Percentiles rank a stretch among this genome's conserved stretches.
Conservation (phyloP, 495 filamentous ascomycete genomes). For the Astrocystis sublimbata region DNA sequence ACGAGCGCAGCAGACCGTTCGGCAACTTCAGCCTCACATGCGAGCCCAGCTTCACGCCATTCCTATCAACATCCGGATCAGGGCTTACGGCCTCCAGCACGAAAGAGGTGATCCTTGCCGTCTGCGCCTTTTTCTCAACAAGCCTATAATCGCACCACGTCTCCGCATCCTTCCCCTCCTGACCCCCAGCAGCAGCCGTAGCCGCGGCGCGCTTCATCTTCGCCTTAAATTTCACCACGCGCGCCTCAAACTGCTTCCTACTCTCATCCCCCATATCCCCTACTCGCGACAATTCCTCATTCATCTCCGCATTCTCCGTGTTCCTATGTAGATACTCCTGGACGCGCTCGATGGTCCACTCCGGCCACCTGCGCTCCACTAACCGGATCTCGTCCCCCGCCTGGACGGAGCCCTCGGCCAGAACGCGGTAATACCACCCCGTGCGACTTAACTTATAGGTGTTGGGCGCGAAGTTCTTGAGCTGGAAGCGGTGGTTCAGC, state of each 20-base stretch:
- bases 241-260: slow-evolving; percentile 39
- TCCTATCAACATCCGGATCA: slow-evolving; percentile 21
- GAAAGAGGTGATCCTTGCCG: slow-evolving; percentile 42
- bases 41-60: slow-evolving; percentile 31
- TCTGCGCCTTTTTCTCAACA: slow-evolving; percentile 45
- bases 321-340: slow-evolving; percentile 57
- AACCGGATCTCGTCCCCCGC: slow-evolving; percentile 49
- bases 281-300: slow-evolving; percentile 48
- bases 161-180: slow-evolving; percentile 28
- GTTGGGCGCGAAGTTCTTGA: slow-evolving; percentile 54
- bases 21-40: slow-evolving; percentile 49
- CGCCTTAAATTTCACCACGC: slow-evolving; percentile 38
- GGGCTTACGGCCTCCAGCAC: slow-evolving; percentile 39
- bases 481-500: slow-evolving; percentile 56
- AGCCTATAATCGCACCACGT: slow-evolving; percentile 49
- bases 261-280: slow-evolving; percentile 51
- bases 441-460: slow-evolving; percentile 55
- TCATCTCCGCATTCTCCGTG: slow-evolving; percentile 42
- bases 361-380: slow-evolving; percentile 44
- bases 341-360: slow-evolving; percentile 57
- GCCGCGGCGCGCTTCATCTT: slow-evolving; percentile 35
- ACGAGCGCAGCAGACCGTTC: slow-evolving; percentile 47
- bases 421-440: slow-evolving; percentile 58
- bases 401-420: slow-evolving; percentile 48
- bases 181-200: too few species aligned